Percentiles rank a stretch among this genome's conserved stretches.
Evolutionary conservation across 2,329 filamentous ascomycete genomes (phyloP).

Genomic region (Curvularia sp.): DNA sequence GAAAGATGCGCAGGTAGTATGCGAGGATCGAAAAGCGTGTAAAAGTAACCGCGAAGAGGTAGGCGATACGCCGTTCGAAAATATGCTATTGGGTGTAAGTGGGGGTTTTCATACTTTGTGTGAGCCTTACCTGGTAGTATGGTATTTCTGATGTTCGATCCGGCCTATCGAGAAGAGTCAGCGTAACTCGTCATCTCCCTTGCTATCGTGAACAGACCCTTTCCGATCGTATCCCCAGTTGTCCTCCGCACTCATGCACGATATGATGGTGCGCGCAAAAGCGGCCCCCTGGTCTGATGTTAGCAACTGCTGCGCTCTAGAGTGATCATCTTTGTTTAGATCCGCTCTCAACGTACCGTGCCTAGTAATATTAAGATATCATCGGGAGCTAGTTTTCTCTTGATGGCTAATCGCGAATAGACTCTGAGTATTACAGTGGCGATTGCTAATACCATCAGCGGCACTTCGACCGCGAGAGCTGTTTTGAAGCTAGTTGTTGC

Average conservation of each 20-base stretch:
- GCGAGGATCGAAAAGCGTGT: conserved; percentile 46
- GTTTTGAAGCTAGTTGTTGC: conserved; percentile 15
- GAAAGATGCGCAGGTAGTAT: conserved; percentile 50
- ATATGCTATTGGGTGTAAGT: conserved; percentile 26
- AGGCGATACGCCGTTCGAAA: conserved; percentile 44
- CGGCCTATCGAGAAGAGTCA: conserved; percentile 20
- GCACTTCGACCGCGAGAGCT: conserved; percentile 36
- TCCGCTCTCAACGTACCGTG: conserved; percentile 17
- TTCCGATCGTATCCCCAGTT: conserved; percentile 32
- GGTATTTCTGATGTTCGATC: conserved; percentile 28
- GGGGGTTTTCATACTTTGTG: background rate
- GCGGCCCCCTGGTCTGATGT: conserved; percentile 24
- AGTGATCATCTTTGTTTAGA: background rate
- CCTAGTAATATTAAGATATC: conserved; percentile 35
- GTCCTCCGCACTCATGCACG: conserved; percentile 39
- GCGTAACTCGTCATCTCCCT: background rate
- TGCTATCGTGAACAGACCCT: conserved; percentile 23
- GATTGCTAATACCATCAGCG: conserved; percentile 34
- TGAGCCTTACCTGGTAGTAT: conserved; percentile 28
- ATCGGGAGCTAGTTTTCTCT: conserved; percentile 33
- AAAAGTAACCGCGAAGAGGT: conserved; percentile 44
- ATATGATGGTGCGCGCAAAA: conserved; percentile 33
- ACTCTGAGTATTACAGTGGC: conserved; percentile 31
- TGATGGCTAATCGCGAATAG: conserved; percentile 34
- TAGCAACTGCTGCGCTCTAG: background rate